Conservation (phyloP, 192 early-diverging fungal genomes). For the Coemansia sp. region DNA sequence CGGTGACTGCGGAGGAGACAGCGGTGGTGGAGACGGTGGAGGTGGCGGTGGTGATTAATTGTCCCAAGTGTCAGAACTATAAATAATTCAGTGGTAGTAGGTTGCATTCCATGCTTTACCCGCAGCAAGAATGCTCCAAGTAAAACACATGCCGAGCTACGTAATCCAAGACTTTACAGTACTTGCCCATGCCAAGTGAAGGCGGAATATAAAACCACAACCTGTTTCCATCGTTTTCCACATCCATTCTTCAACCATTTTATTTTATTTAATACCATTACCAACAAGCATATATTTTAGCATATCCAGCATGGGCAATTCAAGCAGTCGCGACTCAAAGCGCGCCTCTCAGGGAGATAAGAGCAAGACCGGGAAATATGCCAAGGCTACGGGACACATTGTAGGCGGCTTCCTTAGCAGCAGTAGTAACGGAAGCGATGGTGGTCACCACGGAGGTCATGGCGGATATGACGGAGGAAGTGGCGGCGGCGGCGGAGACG, state of each 20-base stretch:
- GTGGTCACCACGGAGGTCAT: background rate
- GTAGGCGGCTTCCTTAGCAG: no score
- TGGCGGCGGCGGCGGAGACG: background rate
- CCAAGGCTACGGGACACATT: no score
- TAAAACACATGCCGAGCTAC: no score
- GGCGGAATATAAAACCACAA: no score
- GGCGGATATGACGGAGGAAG: background rate
- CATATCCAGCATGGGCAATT: background rate
- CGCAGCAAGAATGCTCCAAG: no score
- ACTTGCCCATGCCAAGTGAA: no score
- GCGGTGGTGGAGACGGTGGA: constrained; percentile 1
- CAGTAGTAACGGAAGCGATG: no score
- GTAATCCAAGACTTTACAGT: no score
- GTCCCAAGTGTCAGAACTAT: background rate
- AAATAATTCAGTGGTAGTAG: background rate
- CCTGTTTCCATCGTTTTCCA: background rate
- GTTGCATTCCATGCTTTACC: background rate
- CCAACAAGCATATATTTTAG: no score
- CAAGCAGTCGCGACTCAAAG: background rate
- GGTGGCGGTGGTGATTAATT: constrained; percentile 1
- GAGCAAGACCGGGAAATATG: no score
- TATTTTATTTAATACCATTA: background rate
- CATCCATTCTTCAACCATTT: background rate
- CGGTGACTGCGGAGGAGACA: background rate
- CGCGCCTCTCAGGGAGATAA: background rate